phyloP scores from a whole-genome alignment of 2,329 filamentous ascomycete genomes.

The Dactylellina parvicollis region DNA sequence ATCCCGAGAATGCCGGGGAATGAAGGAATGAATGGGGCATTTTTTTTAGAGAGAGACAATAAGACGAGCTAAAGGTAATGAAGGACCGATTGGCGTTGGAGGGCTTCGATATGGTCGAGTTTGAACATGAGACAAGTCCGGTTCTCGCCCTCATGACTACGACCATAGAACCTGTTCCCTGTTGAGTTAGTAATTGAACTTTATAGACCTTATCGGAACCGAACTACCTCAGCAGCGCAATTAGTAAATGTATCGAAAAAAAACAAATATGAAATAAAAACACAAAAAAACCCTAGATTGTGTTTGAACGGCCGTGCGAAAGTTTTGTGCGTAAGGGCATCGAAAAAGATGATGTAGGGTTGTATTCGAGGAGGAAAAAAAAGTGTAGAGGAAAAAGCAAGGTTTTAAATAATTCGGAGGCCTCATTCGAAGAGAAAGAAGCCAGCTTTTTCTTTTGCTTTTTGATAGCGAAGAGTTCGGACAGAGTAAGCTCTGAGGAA shows the following conservation, averaged over 20 bases:
- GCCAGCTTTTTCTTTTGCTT: conserved; percentile 19
- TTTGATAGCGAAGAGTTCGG: conserved; percentile 27
- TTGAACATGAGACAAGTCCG: conserved; percentile 51
- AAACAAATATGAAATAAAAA: conserved; percentile 39
- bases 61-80: conserved; percentile 47
- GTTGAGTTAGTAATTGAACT: conserved; percentile 53
- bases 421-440: not conserved
- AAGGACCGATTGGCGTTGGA: conserved; percentile 47
- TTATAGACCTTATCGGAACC: conserved; percentile 48
- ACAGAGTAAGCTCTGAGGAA: conserved; percentile 31
- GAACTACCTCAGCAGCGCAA: conserved; percentile 26
- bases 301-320: conserved; percentile 34
- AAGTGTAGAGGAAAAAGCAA: conserved; percentile 31
- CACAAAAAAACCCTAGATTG: conserved; percentile 42
- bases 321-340: conserved; percentile 20
- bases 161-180: conserved; percentile 33
- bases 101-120: conserved; percentile 41
- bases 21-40: conserved; percentile 41
- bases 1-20: conserved; percentile 50
- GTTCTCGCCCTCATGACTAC: conserved; percentile 47
- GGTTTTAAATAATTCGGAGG: conserved; percentile 15
- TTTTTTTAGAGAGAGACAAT: conserved; percentile 51
- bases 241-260: conserved; percentile 29
- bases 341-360: conserved; percentile 36
- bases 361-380: conserved; percentile 15